phyloP scores from a whole-genome alignment of 1,284 basidiomycete species.

The Cystobasidiaceae sp. region DNA sequence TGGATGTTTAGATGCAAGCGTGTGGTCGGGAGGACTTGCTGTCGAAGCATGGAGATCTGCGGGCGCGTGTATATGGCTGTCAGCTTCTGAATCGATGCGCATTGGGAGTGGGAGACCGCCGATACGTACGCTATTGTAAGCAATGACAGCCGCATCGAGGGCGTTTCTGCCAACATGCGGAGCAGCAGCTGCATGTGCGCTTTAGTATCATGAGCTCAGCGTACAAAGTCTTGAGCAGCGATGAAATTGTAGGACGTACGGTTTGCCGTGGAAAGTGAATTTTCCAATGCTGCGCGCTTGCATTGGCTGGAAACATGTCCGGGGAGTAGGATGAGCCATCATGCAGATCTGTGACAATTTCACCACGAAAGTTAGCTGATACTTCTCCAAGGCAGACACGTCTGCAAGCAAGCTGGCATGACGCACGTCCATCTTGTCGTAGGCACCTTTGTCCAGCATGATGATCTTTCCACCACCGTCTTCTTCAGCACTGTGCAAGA shows the following conservation, averaged over 20 bases:
- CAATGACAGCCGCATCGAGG: constrained; percentile 72
- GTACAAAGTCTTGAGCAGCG: background rate
- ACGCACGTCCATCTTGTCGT: constrained; percentile 68
- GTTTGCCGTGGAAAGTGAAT: background rate
- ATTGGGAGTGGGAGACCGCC: background rate
- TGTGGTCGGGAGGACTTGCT: constrained; percentile 61
- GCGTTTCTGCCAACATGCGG: constrained; percentile 81
- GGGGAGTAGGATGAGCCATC: constrained; percentile 53
- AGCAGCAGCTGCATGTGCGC: constrained; percentile 43
- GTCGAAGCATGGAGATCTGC: constrained; percentile 65
- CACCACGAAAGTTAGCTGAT: constrained; percentile 57
- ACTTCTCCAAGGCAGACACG: constrained; percentile 56
- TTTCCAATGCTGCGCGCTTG: background rate
- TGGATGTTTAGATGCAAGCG: constrained; percentile 60
- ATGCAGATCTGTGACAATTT: constrained; percentile 70
- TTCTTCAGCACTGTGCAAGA: constrained; percentile 61
- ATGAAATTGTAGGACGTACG: background rate
- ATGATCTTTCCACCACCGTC: constrained; percentile 69
- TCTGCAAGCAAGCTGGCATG: too few species aligned
- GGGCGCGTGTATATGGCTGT: background rate
- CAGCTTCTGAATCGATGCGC: too few species aligned
- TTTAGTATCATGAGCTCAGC: background rate
- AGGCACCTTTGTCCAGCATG: constrained; percentile 65
- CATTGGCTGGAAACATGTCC: background rate
- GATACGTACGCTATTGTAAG: constrained; percentile 55